Evolutionary conservation across 257 asterid species (phyloP), one percentile per base, ranked within the genome.

Genomic region (Salvia hispanica): DNA sequence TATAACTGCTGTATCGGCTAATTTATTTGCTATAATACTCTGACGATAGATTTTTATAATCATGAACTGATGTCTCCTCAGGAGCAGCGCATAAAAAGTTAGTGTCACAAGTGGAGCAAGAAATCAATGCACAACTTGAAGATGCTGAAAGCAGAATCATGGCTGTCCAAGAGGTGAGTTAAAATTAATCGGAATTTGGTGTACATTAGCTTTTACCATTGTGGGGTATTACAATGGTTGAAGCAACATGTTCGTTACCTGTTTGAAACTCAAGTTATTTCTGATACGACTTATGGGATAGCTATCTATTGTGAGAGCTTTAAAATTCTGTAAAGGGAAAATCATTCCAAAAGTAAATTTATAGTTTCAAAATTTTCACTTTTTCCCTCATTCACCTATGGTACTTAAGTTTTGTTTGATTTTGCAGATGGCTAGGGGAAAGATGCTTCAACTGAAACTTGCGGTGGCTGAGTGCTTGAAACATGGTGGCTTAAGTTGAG

Each of bases 381-480:
- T 25, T 25, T 25, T 25, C 31, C 31, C 31, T 25, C 31, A 25
- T 25, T 25, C 31, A 25, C 31, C 31, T 25, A 25, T 25, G 31
- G 31, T 25, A 25, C 31, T 25, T 0, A 25, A 25, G 31, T 25
- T 39, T 33, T 9, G 43, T 48, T 44, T 25, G 14, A 9, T 68
- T 53, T 75, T 81, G 91, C 88, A 92, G 98, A 73, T 79, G 77
- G 90, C 90, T 50, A 82, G 77, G 72, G 77, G 74, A 80, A 88
- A 86, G 86, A 82, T 88, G 98, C 79, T 76, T 70, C 97, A 77
- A 70, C 72, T 93, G 87, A 90, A 85, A 81, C 58, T 72, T 60
- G 84, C 76, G 60, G 76, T 90, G 44, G 90, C 90, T 5, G 86
- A 83, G 74, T 85, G 84, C 55, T 64, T 84, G 64, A 69, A 77